Percentiles rank a stretch among this genome's conserved stretches.
Conservation (phyloP, 805 yeast genomes). For the Suhomyces pyralidae region DNA sequence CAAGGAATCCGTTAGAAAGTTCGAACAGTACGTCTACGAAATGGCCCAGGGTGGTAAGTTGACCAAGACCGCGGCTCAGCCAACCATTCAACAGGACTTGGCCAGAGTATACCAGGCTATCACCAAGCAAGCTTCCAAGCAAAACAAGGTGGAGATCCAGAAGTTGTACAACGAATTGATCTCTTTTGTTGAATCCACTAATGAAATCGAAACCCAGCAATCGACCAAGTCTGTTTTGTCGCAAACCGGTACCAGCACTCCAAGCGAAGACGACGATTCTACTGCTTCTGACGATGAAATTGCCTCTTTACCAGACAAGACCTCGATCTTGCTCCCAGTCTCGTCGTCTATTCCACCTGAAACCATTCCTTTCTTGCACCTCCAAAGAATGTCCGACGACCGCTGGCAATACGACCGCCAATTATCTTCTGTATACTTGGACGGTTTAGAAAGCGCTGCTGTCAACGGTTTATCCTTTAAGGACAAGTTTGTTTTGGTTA, state of each 20-base stretch:
- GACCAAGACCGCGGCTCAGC: slow-evolving; percentile 60
- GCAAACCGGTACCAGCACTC: slow-evolving; percentile 43
- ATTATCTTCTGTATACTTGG: slow-evolving; percentile 74
- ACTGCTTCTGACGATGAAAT: slow-evolving; percentile 69
- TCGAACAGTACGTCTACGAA: slow-evolving; percentile 91
- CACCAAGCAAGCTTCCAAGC: slow-evolving; percentile 63
- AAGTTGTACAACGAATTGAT: slow-evolving; percentile 67
- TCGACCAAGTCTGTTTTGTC: slow-evolving; percentile 52
- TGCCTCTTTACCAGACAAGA: slow-evolving; percentile 74
- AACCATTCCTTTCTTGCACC: slow-evolving; percentile 91
- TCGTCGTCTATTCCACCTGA: slow-evolving; percentile 72
- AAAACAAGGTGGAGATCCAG: slow-evolving; percentile 67
- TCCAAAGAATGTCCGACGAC: slow-evolving; percentile 69
- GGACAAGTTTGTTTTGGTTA: slow-evolving; percentile 83
- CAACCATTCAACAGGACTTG: slow-evolving; percentile 82
- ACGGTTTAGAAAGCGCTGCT: slow-evolving; percentile 91
- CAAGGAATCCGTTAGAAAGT: slow-evolving; percentile 87
- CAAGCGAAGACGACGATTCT: slow-evolving; percentile 37
- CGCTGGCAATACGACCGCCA: slow-evolving; percentile 88
- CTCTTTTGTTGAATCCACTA: slow-evolving; percentile 62
- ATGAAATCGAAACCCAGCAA: slow-evolving; percentile 68
- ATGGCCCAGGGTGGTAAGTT: slow-evolving; percentile 94
- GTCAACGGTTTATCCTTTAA: slow-evolving; percentile 89
- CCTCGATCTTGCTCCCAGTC: slow-evolving; percentile 69
- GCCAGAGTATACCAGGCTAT: slow-evolving; percentile 79